phyloP scores from a whole-genome alignment of 805 yeast genomes.

The Pichia membranifaciens region DNA sequence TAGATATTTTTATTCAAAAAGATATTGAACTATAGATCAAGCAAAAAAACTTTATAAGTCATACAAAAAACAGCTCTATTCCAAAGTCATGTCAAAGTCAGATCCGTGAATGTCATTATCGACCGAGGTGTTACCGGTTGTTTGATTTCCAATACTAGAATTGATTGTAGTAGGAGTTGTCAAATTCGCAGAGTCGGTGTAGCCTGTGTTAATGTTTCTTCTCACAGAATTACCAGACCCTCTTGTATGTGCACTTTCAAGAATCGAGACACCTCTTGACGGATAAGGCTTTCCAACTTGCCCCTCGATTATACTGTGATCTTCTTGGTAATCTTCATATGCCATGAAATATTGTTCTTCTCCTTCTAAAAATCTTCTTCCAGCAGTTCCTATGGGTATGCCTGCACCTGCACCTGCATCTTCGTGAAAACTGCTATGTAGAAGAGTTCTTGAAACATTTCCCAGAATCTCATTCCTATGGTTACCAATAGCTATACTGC shows the following conservation, averaged over 20 bases:
- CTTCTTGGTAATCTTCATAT: conserved; percentile 34
- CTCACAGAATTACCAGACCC: conserved; percentile 4
- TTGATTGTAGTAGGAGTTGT: conserved; percentile 9
- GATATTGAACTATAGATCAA: too few relatives aligned
- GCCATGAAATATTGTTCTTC: conserved; percentile 32
- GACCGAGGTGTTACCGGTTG: conserved; percentile 18
- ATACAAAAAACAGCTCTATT: conserved; percentile 10
- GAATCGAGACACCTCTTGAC: conserved; percentile 6
- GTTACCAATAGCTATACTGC: background rate
- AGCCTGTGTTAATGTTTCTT: conserved; percentile 5
- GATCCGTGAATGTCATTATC: conserved; percentile 19
- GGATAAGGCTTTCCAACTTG: background rate
- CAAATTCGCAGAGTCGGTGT: conserved; percentile 4
- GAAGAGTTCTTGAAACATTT: background rate
- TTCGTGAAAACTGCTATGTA: conserved; percentile 14
- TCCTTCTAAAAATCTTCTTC: background rate
- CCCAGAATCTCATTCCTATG: too few relatives aligned
- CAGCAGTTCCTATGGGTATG: background rate
- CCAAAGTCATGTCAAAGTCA: conserved; percentile 30
- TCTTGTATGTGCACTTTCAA: conserved; percentile 10
- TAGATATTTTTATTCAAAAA: too few relatives aligned
- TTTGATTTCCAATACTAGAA: conserved; percentile 8
- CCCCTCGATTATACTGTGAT: conserved; percentile 24
- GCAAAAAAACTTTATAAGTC: background rate
- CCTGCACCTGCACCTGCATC: background rate